Base-by-base conservation (phyloP, 371 early-diverging fungal genomes). In the Chytridium lagenaria region DNA sequence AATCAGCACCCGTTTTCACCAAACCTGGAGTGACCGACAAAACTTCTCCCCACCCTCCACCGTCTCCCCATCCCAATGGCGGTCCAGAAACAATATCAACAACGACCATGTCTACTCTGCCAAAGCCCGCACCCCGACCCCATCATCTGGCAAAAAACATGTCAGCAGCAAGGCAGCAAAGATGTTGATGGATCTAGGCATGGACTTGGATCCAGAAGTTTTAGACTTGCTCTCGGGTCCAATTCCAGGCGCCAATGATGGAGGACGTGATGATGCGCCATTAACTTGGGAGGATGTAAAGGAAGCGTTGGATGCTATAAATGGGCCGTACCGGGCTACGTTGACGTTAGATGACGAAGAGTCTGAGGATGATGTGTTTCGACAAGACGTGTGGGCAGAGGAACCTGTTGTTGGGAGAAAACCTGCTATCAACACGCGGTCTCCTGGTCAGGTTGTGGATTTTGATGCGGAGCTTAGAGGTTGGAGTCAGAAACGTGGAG, bases 241-340 rank as follows among this genome's bases (percentile, higher is more conserved):
- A 10, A 55, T 55, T 26, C 10, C 26, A 10, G 16, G 16, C 10
- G 10, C 55, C 7, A 5, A 55, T 28, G 7, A 7, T 7, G 44
- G 19, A 12, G 44, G 44, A 19, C 7, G 7, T 44, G 44, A 19
- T 7, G 55, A 55, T 28, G 55, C 10, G 30, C 19, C 26, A 10
- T 26, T 55, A 26, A 55, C 55, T 5, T 55, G 55, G 55, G 55
- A 55, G 55, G 55, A 55, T 10, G 55, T 55, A 26, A 55, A 55
- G 55, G 55, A 55, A 10, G 55, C 30, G 10, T 10, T 55, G 55
- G 26, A 55, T 15, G 5, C 55, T 26, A 26, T 28, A 26, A 7
- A 55, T n/a, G 55, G 26, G 30, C 10, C 19, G 23, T 28, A 16
- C 55, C 30, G 23, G 26, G 10, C 26, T 23, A n/a, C n/a, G 23